A percentile compares a stretch with the other conserved stretches of the same genome.
Conservation (phyloP, 305 asterid genomes). For the Fraxinus ornus region DNA sequence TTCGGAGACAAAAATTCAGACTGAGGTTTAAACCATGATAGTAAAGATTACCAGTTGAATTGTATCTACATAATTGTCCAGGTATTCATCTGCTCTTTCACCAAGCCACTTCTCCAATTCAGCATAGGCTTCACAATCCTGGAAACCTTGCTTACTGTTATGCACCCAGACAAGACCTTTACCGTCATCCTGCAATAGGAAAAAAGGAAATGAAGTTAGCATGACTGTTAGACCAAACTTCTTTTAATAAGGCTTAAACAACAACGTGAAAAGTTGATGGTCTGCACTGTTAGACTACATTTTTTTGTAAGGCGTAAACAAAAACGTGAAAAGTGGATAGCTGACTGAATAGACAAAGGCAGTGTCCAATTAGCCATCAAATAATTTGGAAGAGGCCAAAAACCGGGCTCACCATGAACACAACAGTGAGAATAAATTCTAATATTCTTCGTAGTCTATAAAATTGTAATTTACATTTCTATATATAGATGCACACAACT, state of each 20-base stretch:
- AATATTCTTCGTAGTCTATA: background rate
- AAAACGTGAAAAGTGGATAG: background rate
- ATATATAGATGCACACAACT: background rate
- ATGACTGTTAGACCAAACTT: background rate
- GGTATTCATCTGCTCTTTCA: slow-evolving; percentile 48
- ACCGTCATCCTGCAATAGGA: slow-evolving; percentile 44
- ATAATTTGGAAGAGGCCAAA: background rate
- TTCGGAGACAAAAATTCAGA: background rate
- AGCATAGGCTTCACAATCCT: slow-evolving; percentile 76
- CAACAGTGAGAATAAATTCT: background rate
- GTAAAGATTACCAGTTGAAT: slow-evolving; percentile 52
- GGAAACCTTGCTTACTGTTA: slow-evolving; percentile 79
- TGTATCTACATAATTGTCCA: slow-evolving; percentile 58
- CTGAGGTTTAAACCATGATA: background rate
- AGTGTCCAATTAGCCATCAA: background rate
- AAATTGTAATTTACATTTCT: background rate
- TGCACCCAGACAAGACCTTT: slow-evolving; percentile 70
- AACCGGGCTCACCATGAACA: background rate
- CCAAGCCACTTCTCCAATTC: slow-evolving; percentile 75
- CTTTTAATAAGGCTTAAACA: background rate
- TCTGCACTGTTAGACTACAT: background rate
- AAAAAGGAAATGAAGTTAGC: background rate
- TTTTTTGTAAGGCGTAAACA: background rate
- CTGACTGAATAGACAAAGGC: background rate
- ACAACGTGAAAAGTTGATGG: background rate